A percentile compares a stretch with the other conserved stretches of the same genome.
Evolutionary conservation across 495 filamentous ascomycete species (phyloP).

Genomic region (Physcia stellaris): DNA sequence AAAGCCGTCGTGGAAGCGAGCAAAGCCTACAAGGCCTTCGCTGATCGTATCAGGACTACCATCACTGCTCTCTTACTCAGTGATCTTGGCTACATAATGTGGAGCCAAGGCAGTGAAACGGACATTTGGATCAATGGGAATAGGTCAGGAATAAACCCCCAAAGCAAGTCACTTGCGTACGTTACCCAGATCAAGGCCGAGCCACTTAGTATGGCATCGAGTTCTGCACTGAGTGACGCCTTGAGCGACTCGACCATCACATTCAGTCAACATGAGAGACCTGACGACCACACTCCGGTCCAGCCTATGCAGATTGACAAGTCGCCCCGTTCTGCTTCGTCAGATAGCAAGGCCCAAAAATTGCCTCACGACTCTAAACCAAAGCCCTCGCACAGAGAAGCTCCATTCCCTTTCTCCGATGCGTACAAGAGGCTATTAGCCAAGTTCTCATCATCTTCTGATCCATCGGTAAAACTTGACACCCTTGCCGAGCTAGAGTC

Average conservation of each 20-base stretch:
- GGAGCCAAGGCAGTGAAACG: constrained; percentile 76
- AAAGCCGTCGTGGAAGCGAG: not conserved
- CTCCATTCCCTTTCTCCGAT: constrained; percentile 51
- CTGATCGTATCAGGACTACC: constrained; percentile 62
- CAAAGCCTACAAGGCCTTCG: constrained; percentile 31
- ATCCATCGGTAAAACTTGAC: constrained; percentile 74
- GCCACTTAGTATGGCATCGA: no score
- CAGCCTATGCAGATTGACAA: not conserved
- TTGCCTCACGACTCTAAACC: not conserved
- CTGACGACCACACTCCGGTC: not conserved
- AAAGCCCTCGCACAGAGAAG: not conserved
- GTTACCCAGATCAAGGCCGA: not conserved
- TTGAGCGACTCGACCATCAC: no score
- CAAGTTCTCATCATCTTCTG: constrained; percentile 82
- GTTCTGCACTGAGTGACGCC: no score
- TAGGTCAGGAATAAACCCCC: not conserved
- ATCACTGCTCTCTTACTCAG: constrained; percentile 77
- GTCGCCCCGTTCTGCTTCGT: not conserved
- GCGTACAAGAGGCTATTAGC: constrained; percentile 69
- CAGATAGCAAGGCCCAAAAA: not conserved
- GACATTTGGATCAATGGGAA: constrained; percentile 64
- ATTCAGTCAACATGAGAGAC: not conserved
- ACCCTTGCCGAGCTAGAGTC: constrained; percentile 72
- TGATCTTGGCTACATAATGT: constrained; percentile 75
- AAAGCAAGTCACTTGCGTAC: not conserved